Evolutionary conservation across 805 yeast genomes (phyloP).

Genomic region (Kodamaea hsintzibuensis): DNA sequence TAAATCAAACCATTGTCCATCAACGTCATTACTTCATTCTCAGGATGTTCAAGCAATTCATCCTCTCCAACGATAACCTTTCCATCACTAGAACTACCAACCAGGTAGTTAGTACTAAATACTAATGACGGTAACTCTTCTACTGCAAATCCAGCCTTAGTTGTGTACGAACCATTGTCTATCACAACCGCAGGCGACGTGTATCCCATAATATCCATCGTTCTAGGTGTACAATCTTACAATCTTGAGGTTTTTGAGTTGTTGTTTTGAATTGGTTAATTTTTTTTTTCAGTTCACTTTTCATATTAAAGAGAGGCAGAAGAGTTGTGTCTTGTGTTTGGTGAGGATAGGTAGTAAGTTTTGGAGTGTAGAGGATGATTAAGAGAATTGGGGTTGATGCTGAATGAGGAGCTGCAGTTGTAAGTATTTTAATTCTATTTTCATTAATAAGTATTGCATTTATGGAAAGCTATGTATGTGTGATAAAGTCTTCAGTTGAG

Average conservation of each 20-base stretch:
- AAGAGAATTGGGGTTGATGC: too few relatives aligned
- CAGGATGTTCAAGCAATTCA: slow-evolving; percentile 44
- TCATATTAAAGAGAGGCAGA: background rate
- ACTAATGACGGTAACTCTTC: slow-evolving; percentile 62
- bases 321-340: background rate
- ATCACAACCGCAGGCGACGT: slow-evolving; percentile 63
- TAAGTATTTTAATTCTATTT: too few relatives aligned
- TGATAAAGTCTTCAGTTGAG: too few relatives aligned
- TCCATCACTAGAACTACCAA: slow-evolving; percentile 20
- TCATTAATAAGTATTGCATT: too few relatives aligned
- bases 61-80: slow-evolving; percentile 46
- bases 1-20: slow-evolving; percentile 65
- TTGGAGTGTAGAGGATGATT: too few relatives aligned
- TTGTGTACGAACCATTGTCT: slow-evolving; percentile 63
- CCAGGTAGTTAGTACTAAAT: slow-evolving; percentile 57
- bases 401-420: too few relatives aligned
- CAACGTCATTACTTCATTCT: slow-evolving; percentile 55
- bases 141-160: slow-evolving; percentile 71
- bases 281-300: slow-evolving; percentile 2
- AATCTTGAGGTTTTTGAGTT: background rate
- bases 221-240: background rate
- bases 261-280: slow-evolving; percentile 1
- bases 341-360: too few relatives aligned
- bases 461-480: too few relatives aligned
- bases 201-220: slow-evolving; percentile 22